Conservation (phyloP, 2,329 filamentous ascomycete genomes). For the Fusarium sp. region DNA sequence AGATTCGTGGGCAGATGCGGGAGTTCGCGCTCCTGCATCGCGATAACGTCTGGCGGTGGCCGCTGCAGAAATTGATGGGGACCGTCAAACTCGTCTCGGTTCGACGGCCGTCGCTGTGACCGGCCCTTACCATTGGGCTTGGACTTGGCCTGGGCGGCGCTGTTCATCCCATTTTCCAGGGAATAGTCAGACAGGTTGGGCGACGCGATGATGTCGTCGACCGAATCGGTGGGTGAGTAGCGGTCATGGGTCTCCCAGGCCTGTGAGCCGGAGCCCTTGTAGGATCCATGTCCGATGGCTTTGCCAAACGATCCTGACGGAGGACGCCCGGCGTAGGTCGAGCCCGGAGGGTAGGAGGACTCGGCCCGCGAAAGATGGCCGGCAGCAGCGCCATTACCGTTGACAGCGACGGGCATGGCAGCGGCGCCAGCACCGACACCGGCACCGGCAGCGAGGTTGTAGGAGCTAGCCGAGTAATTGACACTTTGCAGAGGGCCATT, state of each 20-base stretch:
- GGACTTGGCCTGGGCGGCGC: conserved; percentile 55
- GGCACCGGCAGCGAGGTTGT: conserved; percentile 41
- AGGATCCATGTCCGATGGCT: conserved; percentile 50
- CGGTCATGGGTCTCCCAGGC: conserved; percentile 62
- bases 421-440: conserved; percentile 41
- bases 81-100: conserved; percentile 90
- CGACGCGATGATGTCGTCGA: conserved; percentile 69
- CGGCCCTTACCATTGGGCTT: conserved; percentile 62
- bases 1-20: conserved; percentile 86
- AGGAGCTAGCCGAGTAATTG: conserved; percentile 54
- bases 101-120: conserved; percentile 77
- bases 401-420: conserved; percentile 33
- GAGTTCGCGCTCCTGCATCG: conserved; percentile 82
- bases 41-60: conserved; percentile 77
- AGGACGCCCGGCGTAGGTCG: conserved; percentile 58
- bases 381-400: conserved; percentile 46
- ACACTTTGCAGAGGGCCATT: conserved; percentile 53
- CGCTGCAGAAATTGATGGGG: conserved; percentile 84
- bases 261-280: conserved; percentile 56
- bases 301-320: conserved; percentile 55
- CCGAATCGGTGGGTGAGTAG: conserved; percentile 68
- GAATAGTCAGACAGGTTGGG: conserved; percentile 72
- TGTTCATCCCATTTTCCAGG: conserved; percentile 62
- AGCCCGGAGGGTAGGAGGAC: conserved; percentile 52
- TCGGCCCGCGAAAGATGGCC: conserved; percentile 55